Base-by-base conservation (phyloP, 2,329 filamentous ascomycete species). In the Exutisphaerella laricina region DNA sequence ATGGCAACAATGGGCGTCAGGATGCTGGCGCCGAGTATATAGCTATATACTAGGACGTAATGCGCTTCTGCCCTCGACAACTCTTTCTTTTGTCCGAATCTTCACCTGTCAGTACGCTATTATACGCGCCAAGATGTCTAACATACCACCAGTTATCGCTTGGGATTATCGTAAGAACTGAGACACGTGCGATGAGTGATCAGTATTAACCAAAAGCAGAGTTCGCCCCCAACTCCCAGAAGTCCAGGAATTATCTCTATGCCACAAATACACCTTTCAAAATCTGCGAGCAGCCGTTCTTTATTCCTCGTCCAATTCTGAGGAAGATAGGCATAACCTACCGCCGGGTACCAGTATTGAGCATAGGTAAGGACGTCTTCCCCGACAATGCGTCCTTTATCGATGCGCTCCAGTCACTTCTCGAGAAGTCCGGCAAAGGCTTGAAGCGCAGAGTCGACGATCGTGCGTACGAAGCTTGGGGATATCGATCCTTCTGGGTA, bases 211-310 rank as follows among this genome's bases (percentile, higher is more conserved):
- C 13, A 40, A n/a, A 9, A 4, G 7, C 8, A 45, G 43, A 49
- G 13, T 56, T 49, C 44, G 53, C 53, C 2, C 51, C 49, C 22
- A 56, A 56, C 33, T 45, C 53, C 12, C 53, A 56, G 28, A 53
- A 54, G 23, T 38, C 45, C 18, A 51, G 52, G 26, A 53, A 51
- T 36, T 52, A 50, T 34, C 44, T 51, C 20, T 49, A 50, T 29
- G 35, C 43, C 7, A 53, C 47, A 20, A 34, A 45, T 2, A 53
- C 45, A 9, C 49, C 51, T 3, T 55, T 53, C 46, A 54, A 46
- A 26, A 55, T 55, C 46, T 57, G 54, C 48, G 51, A 57, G 25
- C 56, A 58, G 42, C 56, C 56, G 12, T 53, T 55, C 41, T 47
- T 48, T 28, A 43, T 57, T 3, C 55, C 56, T 4, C 53, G 56